Base-by-base conservation (phyloP, 306 rosid species). In the Malus sylvestris region DNA sequence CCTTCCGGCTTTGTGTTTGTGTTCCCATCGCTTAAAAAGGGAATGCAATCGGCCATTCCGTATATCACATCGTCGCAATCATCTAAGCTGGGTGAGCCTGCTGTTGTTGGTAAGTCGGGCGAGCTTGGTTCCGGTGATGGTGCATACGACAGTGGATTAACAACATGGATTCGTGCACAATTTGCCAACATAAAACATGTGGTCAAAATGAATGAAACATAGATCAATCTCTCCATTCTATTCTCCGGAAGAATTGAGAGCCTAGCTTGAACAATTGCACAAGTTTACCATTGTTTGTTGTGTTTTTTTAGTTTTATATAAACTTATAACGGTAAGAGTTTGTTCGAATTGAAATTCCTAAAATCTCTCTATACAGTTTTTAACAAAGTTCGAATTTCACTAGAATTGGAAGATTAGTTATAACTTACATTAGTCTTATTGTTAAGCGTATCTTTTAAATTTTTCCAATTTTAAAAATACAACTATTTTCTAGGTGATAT, bases 41-140 rank as follows among this genome's bases (percentile, higher is more conserved):
- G 40, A 18, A 81, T 10, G 68, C 87, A 84, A 25, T 70, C 78
- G 6, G 67, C 40, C 68, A 81, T 58, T 0, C 57, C 49, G 42
- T 20, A 65, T 49, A 76, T 22, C 15, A 59, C 4, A 8, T 23
- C 19, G 2, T n/a, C 15, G 57, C 84, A 85, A 53, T 62, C 53
- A 61, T 53, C 30, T 9, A 55, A 12, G 52, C 44, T 44, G 5
- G 77, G 40, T 40, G 68, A 16, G 38, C 35, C 67, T 19, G 9
- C 8, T 71, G 74, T 29, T 1, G 55, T 13, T 20, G 6, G 27
- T 57, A 51, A 8, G 55, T 15, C 55, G 8, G 8, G 55, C 20
- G 55, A 49, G 55, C 55, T 15, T 49, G 55, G 55, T 49, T 49
- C 15, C 63, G 33, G 33, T 29, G 67, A 42, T 76, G 57, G 40